Base-by-base conservation (phyloP, 495 filamentous ascomycete genomes). In the Aspergillus ellipticus region DNA sequence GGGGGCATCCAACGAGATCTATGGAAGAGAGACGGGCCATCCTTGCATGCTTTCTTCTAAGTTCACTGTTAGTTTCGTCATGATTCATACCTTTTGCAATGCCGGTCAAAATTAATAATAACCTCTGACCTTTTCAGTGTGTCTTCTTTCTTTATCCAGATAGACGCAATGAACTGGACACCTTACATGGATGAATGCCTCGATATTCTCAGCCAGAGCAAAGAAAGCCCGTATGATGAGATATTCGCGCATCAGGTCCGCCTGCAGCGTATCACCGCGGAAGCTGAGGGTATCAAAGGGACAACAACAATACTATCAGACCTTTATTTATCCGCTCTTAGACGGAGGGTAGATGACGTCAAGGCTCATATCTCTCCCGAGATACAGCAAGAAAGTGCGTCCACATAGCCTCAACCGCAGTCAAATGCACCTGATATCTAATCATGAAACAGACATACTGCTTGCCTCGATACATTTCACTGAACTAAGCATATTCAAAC, bases 21-120 rank as follows among this genome's bases (percentile, higher is more conserved):
- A 59, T 73, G 8, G 77, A 79, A 49, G 77, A 77, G 51, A 65
- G 66, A 26, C 67, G 80, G 17, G 73, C 75, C 26, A 65, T 75
- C 8, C 65, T 81, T 3, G 79, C 76, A 3, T 75, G 75, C 41
- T 82, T 77, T 55, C 55, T 71, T 11, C 10, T 78, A 15, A 74
- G 57, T 26, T 66, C 31, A 31, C 57, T 60, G 50, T 49, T 37
- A 26, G 53, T 28, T 20, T 19, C 21, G n/a, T n/a, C n/a, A n/a
- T 43, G 1, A 0, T n/a, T 15, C 4, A 26, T 11, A 24, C 20
- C 24, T n/a, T 3, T 28, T n/a, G 11, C 9, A 43, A 6, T 6
- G 2, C 8, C n/a, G 20, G 2, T 17, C n/a, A 2, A 17, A 5
- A n/a, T 2, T 5, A 42, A 42, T 6, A 20, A 6, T 4, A 42